These are phyloP conservation scores for Starmerella stigmatis DNA, from an alignment of 805 yeast genomes.

Conservation along the genomic window DNA sequence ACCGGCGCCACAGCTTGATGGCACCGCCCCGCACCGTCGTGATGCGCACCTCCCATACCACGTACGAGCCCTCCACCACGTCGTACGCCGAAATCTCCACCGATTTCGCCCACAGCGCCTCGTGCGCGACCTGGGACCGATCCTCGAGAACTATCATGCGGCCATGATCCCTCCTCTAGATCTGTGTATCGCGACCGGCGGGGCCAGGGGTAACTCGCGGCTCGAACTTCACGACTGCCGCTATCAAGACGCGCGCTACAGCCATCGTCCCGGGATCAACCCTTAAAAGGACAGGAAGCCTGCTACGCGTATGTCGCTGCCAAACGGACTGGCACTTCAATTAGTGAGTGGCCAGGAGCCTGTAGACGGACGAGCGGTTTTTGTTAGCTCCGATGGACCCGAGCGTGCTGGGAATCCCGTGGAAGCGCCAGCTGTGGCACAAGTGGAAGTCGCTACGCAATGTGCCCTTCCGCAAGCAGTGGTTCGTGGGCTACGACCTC, in stretches of 20 bases:
- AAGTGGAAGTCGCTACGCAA: slow-evolving; percentile 51
- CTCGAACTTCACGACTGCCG: no score
- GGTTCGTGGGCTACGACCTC: slow-evolving; percentile 64
- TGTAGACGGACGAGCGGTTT: not conserved
- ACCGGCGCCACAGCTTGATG: slow-evolving; percentile 47
- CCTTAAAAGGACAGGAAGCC: no score
- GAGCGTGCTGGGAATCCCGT: slow-evolving; percentile 13
- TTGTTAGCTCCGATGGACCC: slow-evolving; percentile 3
- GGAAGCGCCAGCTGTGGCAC: slow-evolving; percentile 28
- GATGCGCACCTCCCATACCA: slow-evolving; percentile 35
- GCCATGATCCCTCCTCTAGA: no score
- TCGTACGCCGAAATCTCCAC: slow-evolving; percentile 35
- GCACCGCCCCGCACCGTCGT: slow-evolving; percentile 30
- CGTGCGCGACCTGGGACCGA: slow-evolving; percentile 13
- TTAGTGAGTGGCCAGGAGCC: no score
- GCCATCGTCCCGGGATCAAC: no score
- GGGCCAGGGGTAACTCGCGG: no score
- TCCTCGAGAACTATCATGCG: slow-evolving; percentile 23
- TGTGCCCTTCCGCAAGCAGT: slow-evolving; percentile 59
- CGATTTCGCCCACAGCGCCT: slow-evolving; percentile 33
- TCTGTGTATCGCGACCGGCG: no score
- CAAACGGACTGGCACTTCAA: no score
- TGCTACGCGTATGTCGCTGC: not conserved
- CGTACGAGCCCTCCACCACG: slow-evolving; percentile 37
- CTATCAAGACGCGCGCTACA: no score